phyloP scores from a whole-genome alignment of 139 green algal species.

The Bryopsis sp. region DNA sequence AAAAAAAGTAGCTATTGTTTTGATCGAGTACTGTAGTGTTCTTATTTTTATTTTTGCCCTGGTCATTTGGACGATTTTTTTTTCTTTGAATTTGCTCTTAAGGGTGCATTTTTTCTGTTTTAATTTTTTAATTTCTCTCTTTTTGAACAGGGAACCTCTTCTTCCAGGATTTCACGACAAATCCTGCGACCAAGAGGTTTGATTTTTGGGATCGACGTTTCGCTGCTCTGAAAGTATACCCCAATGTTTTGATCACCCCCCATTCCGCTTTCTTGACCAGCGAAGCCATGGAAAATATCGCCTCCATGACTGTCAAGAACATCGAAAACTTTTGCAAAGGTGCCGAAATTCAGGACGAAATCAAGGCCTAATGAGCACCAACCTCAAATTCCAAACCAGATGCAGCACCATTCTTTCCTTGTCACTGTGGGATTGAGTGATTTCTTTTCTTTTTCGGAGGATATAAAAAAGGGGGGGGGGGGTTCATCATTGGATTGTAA shows the following conservation, averaged over 20 bases:
- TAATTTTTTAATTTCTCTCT: too few species aligned
- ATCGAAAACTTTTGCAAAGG: constrained; percentile 29
- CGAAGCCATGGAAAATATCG: constrained; percentile 64
- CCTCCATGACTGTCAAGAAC: constrained; percentile 48
- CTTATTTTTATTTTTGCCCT: not conserved
- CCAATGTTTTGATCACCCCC: constrained; percentile 51
- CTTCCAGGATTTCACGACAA: constrained; percentile 32
- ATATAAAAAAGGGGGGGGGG: too few species aligned
- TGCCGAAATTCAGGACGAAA: constrained; percentile 22
- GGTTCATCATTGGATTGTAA: too few species aligned
- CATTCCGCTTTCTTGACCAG: constrained; percentile 73
- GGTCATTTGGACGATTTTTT: not conserved
- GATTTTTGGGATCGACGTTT: constrained; percentile 45
- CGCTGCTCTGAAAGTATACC: constrained; percentile 31
- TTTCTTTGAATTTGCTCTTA: not conserved
- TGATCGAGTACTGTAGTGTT: not conserved
- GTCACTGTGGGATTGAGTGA: too few species aligned
- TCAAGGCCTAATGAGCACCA: too few species aligned
- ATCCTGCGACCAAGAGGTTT: constrained; percentile 30
- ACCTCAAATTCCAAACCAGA: too few species aligned
- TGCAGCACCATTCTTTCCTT: too few species aligned
- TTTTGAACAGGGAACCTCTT: constrained; percentile 30
- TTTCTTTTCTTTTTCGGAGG: too few species aligned
- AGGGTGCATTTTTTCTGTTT: not conserved
- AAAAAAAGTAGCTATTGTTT: too few species aligned